A percentile compares a stretch with the other conserved stretches of the same genome.
phyloP scores from a whole-genome alignment of 139 green algal species.

The Tetraselmis chui region DNA sequence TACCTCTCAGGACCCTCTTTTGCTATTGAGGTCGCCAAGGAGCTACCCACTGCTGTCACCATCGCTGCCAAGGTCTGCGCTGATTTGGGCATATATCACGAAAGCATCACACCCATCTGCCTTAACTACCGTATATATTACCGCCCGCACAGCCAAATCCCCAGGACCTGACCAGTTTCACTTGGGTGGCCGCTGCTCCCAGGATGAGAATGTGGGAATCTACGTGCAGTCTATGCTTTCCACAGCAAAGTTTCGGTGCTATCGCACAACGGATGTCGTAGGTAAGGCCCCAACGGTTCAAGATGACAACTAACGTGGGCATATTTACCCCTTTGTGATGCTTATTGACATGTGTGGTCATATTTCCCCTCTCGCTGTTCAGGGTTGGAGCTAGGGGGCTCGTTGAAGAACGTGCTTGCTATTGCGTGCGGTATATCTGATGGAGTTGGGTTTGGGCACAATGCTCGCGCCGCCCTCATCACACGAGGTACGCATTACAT shows the following conservation, averaged over 20 bases:
- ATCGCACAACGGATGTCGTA: constrained; percentile 47
- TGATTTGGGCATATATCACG: too few species aligned
- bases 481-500: constrained; percentile 20
- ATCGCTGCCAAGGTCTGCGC: constrained; percentile 27
- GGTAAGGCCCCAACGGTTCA: constrained; percentile 4
- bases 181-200: too few species aligned
- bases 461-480: constrained; percentile 43
- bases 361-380: too few species aligned
- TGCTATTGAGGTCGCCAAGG: constrained; percentile 44
- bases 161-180: too few species aligned
- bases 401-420: constrained; percentile 63
- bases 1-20: constrained; percentile 57
- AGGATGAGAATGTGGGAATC: constrained; percentile 27
- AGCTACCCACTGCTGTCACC: constrained; percentile 43
- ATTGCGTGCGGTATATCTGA: constrained; percentile 59
- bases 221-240: constrained; percentile 35
- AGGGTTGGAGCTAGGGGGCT: constrained; percentile 52
- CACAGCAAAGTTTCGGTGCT: constrained; percentile 46
- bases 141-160: too few species aligned
- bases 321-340: neutral
- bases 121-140: too few species aligned
- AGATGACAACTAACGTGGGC: neutral
- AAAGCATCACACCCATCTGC: too few species aligned
- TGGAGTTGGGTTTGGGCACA: constrained; percentile 50
- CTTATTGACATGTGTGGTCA: too few species aligned